Evolutionary conservation across 495 filamentous ascomycete genomes (phyloP).

Genomic region (Pseudevernia furfuracea): DNA sequence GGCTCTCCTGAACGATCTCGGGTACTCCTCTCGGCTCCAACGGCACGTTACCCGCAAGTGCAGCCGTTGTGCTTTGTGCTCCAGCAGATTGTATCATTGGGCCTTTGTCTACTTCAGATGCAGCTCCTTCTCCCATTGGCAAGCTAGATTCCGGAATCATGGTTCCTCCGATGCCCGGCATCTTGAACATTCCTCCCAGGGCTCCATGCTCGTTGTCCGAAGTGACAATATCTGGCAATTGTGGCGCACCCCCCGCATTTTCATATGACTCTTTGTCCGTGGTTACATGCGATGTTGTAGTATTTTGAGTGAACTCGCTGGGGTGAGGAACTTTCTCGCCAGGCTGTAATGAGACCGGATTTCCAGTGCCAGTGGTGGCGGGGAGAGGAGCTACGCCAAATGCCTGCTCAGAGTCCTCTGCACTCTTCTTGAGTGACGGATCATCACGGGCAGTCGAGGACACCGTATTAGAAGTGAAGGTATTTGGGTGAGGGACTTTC

Average conservation of each 20-base stretch:
- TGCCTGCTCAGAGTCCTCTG: slow-evolving; percentile 17
- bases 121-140: slow-evolving; percentile 48
- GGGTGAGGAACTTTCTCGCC: slow-evolving; percentile 57
- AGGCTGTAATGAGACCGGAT: slow-evolving; percentile 59
- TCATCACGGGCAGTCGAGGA: slow-evolving; percentile 35
- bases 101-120: slow-evolving; percentile 35
- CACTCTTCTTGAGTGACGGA: slow-evolving; percentile 21
- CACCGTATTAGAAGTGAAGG: slow-evolving; percentile 41
- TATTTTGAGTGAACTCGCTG: slow-evolving; percentile 44
- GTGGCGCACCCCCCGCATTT: slow-evolving; percentile 52
- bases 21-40: slow-evolving; percentile 45
- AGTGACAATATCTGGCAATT: slow-evolving; percentile 41
- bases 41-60: slow-evolving; percentile 50
- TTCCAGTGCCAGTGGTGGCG: slow-evolving; percentile 54
- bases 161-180: slow-evolving; percentile 55
- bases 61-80: slow-evolving; percentile 36
- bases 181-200: slow-evolving; percentile 47
- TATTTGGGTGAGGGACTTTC: slow-evolving; percentile 58
- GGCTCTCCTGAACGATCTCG: slow-evolving; percentile 59
- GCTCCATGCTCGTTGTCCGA: slow-evolving; percentile 38
- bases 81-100: slow-evolving; percentile 29
- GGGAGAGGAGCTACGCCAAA: slow-evolving; percentile 43
- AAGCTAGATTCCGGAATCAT: slow-evolving; percentile 84
- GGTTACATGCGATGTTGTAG: slow-evolving; percentile 53
- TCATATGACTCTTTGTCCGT: slow-evolving; percentile 82